Evolutionary conservation across 805 yeast genomes (phyloP).

Genomic region (Starmerella ratchasimensis): DNA sequence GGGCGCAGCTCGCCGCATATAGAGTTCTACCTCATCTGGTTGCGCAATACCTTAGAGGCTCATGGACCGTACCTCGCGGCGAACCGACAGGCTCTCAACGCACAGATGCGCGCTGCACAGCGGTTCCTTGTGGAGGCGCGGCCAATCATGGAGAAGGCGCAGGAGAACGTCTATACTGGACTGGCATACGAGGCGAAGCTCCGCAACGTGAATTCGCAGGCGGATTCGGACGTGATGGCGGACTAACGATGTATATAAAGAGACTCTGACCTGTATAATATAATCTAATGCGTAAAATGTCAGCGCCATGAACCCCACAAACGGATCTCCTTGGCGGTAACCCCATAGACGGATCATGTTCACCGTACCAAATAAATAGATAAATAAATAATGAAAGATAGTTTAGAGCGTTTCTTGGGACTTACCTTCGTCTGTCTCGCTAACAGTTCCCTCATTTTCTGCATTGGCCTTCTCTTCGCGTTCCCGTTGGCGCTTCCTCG

Average conservation of each 20-base stretch:
- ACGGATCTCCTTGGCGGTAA: background rate
- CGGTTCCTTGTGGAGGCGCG: conserved; percentile 35
- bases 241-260: too few relatives aligned
- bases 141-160: conserved; percentile 19
- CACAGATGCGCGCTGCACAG: conserved; percentile 54
- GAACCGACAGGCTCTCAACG: conserved; percentile 48
- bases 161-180: conserved; percentile 12
- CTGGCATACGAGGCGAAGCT: conserved; percentile 2
- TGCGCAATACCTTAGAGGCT: conserved; percentile 46
- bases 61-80: conserved; percentile 66
- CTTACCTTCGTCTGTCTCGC: background rate
- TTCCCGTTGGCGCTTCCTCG: conserved; percentile 22
- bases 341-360: background rate
- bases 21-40: conserved; percentile 76
- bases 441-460: background rate
- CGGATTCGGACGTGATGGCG: too few relatives aligned
- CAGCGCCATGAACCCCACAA: too few relatives aligned
- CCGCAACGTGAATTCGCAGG: too few relatives aligned
- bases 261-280: too few relatives aligned
- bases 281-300: too few relatives aligned
- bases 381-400: too few relatives aligned
- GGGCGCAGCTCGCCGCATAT: conserved; percentile 63
- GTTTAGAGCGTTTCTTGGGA: background rate
- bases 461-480: background rate
- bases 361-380: too few relatives aligned